Evolutionary conservation across 371 early-diverging fungal genomes (phyloP), one percentile per base, ranked within the genome.

Genomic region (Umbelopsis sp.): DNA sequence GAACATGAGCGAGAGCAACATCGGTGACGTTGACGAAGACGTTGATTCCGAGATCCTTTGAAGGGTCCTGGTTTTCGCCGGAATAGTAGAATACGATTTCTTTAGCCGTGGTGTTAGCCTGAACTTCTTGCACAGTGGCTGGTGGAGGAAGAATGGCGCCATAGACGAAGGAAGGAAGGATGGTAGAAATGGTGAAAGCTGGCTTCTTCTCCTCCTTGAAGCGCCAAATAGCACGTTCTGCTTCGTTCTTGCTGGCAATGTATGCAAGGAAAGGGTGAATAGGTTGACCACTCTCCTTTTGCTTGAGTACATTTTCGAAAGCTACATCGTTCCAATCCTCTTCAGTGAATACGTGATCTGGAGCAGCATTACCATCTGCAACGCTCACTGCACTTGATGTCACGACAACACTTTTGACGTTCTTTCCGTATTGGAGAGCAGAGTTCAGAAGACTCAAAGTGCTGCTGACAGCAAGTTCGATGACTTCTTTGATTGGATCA

Each of bases 261-360:
- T 64, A 64, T 10, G 64, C 64, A 11, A 41, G 3, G 3, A 22
- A 22, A 10, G 8, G 24, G 22, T 64, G 24, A 20, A 64, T 64
- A 16, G 32, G 16, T 32, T 44, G 45, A 0, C 46, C 64, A 5
- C 20, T 35, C 5, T 64, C 64, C 12, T 22, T 44, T 11, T 12
- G 3, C 20, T 44, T 10, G 1, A 32, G 16, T 8, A 44, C 46
- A 1, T 0, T 22, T 45, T 64, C 4, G 8, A 20, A 12, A 16
- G 22, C 16, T 22, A 5, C 64, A n/a, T 64, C 64, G 46, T 64
- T 64, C 64, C 64, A 64, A 32, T 64, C 64, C 0, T 16, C n/a
- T 44, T 64, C 64, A 44, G 8, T 29, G 35, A 44, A 20, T 22
- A 46, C 46, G 44, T 64, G n/a, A 16, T 18, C 41, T 7, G 64